Base-by-base conservation (phyloP, 1,284 basidiomycete genomes). In the Ceratobasidium sp. region DNA sequence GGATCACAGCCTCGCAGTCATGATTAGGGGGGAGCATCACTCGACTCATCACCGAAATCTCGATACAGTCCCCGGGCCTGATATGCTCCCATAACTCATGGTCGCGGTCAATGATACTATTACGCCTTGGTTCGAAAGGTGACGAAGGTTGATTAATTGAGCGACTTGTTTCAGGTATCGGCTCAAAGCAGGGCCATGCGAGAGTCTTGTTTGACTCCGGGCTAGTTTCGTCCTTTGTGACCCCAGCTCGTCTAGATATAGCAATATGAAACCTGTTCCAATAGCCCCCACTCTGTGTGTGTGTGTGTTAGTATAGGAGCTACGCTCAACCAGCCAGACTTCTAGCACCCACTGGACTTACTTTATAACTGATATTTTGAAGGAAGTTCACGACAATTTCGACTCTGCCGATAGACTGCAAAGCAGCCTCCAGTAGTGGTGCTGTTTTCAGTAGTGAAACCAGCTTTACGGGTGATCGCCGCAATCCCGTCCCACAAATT, bases 11-110 rank as follows among this genome's bases (percentile, higher is more conserved):
- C 56, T 57, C 56, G 22, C 36, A 57, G 56, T 3, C 6, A 7
- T 33, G 15, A 17, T 57, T 33, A 33, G 56, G 56, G 19, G 3
- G 11, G 11, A 17, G 17, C 56, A 29, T n/a, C 14, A 17, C 14
- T 7, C 19, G 36, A 31, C n/a, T 33, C 27, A 33, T 57, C 27
- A 41, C 24, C 8, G 29, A 29, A 24, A 67, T 50, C 24, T 67
- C 64, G 27, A 67, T 48, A 15, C 64, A 33, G 31, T 67, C 64
- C 9, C 64, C 64, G 15, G 64, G 64, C 33, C 53, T 15, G 17
- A 67, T n/a, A 29, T 33, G 53, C 11, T 54, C 7, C 64, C 64
- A 67, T 19, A 67, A 41, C 36, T 67, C 48, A 27, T 67, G 64
- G n/a, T 33, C 4, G 9, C 24, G 29, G n/a, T 54, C 51, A 31